Percentiles rank a stretch among this genome's conserved stretches.
phyloP scores from a whole-genome alignment of 768 basidiomycete genomes.

The Mycena latifolia region DNA sequence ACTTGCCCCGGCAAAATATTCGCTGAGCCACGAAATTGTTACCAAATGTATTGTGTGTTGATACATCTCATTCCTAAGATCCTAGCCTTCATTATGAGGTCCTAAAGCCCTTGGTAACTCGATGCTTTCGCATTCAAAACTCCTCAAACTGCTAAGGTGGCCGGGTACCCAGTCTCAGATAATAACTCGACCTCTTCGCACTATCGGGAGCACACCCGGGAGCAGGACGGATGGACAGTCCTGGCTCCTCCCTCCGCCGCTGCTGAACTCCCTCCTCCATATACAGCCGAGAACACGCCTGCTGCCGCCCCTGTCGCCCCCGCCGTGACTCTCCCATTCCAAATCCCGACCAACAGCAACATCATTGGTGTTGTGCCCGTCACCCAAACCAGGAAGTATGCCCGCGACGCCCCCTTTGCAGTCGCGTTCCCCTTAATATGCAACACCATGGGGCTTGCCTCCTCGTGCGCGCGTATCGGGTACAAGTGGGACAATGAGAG shows the following conservation, averaged over 20 bases:
- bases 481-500: slow-evolving; percentile 26
- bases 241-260: slow-evolving; percentile 6
- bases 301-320: background rate
- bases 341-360: slow-evolving; percentile 23
- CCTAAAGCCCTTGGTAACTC: too few relatives aligned
- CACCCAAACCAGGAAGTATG: slow-evolving; percentile 7
- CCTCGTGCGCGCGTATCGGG: background rate
- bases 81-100: too few relatives aligned
- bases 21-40: too few relatives aligned
- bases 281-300: slow-evolving; percentile 1
- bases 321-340: background rate
- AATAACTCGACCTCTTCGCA: slow-evolving; percentile 4
- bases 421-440: slow-evolving; percentile 9
- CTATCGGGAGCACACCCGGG: slow-evolving; percentile 8
- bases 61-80: too few relatives aligned
- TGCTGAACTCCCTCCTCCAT: slow-evolving; percentile 12
- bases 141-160: too few relatives aligned
- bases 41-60: too few relatives aligned
- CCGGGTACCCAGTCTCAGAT: too few relatives aligned
- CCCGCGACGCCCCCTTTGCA: background rate
- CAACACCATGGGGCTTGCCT: slow-evolving; percentile 3
- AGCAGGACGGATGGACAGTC: slow-evolving; percentile 20
- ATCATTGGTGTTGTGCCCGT: slow-evolving; percentile 9
- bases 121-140: too few relatives aligned
- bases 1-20: too few relatives aligned